Conservation (phyloP, 2,329 filamentous ascomycete species). For the Neoascochyta sp. region DNA sequence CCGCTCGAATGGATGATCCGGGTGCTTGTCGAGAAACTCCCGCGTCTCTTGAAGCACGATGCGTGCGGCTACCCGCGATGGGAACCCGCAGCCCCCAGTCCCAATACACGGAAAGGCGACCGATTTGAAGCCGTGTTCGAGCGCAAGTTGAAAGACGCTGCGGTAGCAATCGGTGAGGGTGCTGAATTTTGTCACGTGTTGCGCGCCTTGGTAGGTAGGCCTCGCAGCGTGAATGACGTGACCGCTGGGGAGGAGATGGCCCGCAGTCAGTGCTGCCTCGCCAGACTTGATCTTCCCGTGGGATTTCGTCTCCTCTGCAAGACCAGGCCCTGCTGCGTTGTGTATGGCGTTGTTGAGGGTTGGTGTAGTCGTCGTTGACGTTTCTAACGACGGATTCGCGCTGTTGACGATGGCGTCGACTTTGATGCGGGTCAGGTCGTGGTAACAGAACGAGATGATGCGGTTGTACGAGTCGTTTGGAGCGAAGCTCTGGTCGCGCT, state of each 20-base stretch:
- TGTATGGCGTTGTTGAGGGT: slow-evolving; percentile 27
- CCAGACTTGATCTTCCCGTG: slow-evolving; percentile 17
- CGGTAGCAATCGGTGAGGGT: slow-evolving; percentile 33
- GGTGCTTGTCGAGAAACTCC: slow-evolving; percentile 28
- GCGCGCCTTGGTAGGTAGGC: slow-evolving; percentile 18
- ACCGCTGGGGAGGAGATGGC: slow-evolving; percentile 24
- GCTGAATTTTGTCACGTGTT: slow-evolving; percentile 23
- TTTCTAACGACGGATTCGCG: slow-evolving; percentile 15
- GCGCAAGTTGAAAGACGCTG: slow-evolving; percentile 21
- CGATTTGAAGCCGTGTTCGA: slow-evolving; percentile 19
- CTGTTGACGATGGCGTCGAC: slow-evolving; percentile 38
- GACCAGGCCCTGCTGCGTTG: slow-evolving; percentile 25
- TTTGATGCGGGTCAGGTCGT: slow-evolving; percentile 31
- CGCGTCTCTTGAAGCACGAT: slow-evolving; percentile 33
- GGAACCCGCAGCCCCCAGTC: slow-evolving; percentile 30
- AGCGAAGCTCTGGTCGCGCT: slow-evolving; percentile 25
- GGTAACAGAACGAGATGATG: slow-evolving; percentile 26
- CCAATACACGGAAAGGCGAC: slow-evolving; percentile 36
- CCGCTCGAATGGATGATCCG: slow-evolving; percentile 18
- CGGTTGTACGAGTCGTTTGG: slow-evolving; percentile 31
- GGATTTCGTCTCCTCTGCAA: slow-evolving; percentile 18
- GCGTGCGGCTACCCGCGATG: slow-evolving; percentile 27
- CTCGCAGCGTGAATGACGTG: slow-evolving; percentile 33
- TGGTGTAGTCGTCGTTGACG: slow-evolving; percentile 5
- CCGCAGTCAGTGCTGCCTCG: slow-evolving; percentile 24